Evolutionary conservation across 164 flowering plant species (phyloP).

Genomic region (Stephania japonica): DNA sequence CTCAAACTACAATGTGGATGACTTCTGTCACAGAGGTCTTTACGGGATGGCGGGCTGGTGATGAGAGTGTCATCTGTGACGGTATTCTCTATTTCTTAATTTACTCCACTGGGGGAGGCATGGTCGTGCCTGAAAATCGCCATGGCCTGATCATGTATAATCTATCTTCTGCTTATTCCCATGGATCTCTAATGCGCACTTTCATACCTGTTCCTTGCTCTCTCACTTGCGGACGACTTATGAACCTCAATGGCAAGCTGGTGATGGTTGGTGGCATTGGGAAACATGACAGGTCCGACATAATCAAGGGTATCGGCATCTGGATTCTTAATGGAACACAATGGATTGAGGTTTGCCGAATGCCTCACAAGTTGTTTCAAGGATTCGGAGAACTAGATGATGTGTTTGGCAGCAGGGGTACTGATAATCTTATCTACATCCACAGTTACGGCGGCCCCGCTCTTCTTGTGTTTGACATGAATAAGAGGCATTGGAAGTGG

Average conservation of each 20-base stretch:
- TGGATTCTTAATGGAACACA: constrained; percentile 64
- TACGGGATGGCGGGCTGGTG: constrained; percentile 92
- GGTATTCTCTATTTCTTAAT: constrained; percentile 69
- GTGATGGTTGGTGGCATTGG: constrained; percentile 99
- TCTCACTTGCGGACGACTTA: constrained; percentile 84
- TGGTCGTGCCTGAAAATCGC: constrained; percentile 41
- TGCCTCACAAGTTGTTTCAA: constrained; percentile 87
- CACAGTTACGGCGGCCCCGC: constrained; percentile 88
- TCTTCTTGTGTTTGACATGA: constrained; percentile 68
- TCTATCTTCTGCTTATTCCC: constrained; percentile 41
- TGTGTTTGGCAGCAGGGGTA: constrained; percentile 82
- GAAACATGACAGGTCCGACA: constrained; percentile 65
- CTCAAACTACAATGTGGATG: constrained; percentile 57
- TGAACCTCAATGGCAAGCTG: constrained; percentile 76
- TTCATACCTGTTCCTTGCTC: constrained; percentile 73
- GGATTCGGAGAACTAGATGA: constrained; percentile 95
- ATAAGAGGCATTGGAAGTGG: constrained; percentile 76
- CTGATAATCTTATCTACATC: constrained; percentile 66
- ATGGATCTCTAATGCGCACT: constrained; percentile 40
- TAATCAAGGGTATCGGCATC: constrained; percentile 87
- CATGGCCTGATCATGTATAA: constrained; percentile 64
- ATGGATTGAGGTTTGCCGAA: constrained; percentile 73
- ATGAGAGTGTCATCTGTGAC: constrained; percentile 78
- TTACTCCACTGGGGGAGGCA: constrained; percentile 64
- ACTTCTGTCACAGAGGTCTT: constrained; percentile 58